Evolutionary conservation across 345 rosid genomes (phyloP), one percentile per base, ranked within the genome.

Genomic region (Durio zibethinus): DNA sequence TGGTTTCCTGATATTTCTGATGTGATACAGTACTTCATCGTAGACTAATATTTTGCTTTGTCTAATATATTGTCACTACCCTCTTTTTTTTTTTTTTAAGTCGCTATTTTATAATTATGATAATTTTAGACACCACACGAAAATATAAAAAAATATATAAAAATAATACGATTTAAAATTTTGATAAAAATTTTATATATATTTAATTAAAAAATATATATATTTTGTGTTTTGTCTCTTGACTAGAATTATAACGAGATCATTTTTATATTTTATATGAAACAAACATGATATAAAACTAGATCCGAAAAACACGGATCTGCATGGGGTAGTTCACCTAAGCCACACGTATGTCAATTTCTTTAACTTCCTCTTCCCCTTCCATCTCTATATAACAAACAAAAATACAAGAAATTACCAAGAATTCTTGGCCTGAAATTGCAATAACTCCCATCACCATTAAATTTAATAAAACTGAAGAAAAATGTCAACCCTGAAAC

Each of bases 401-500:
- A 20, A 29, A 2, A 64, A 0, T 3, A 4, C 53, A 48, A 48
- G 5, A 50, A 50, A 50, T 15, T 23, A n/a, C 7, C 21, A n/a
- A 2, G 9, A 63, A 6, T 63, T 63, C 7, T 63, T 63, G 29
- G 68, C 12, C 5, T 6, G 38, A 29, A 63, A 16, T 4, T 62
- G n/a, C 27, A 27, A 18, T 2, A 48, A n/a, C 11, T 35, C 43
- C 43, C 64, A 12, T 27, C 2, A 25, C 21, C 50, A 57, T 68
- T 7, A 50, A 12, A 33, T 9, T 8, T n/a, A 29, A 36, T 4
- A 2, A 15, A 21, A 29, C 10, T 5, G 2, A 48, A 21, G n/a
- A 53, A 80, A 67, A 3, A 85, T 82, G 87, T 27, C 78, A 33
- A 11, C 52, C 74, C 18, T 63, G 38, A 80, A 63, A 52, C 45